These are phyloP conservation scores for Tubosaeta brunneosetosa DNA, from an alignment of 768 basidiomycete genomes.

Conservation along the genomic window DNA sequence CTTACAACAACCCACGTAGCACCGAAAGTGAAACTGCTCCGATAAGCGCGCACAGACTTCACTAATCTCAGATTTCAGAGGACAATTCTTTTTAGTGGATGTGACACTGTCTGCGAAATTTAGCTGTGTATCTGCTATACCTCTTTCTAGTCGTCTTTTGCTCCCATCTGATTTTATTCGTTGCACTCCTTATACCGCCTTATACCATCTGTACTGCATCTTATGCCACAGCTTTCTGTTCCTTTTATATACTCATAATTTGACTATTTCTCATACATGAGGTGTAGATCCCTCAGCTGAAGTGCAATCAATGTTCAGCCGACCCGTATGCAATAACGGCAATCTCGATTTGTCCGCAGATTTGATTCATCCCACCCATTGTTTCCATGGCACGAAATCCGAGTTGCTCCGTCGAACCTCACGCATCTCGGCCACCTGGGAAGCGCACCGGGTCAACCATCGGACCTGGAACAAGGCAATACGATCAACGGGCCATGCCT, in stretches of 20 bases:
- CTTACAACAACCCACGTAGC: constrained; percentile 11
- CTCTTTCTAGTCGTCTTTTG: not conserved
- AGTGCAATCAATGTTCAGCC: not conserved
- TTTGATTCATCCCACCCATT: not conserved
- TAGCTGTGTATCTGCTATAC: not conserved
- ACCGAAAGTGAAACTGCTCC: constrained; percentile 5
- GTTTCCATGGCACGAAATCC: not conserved
- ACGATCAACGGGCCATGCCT: not conserved
- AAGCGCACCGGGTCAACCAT: not conserved
- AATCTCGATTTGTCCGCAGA: not conserved
- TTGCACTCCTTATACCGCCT: not conserved
- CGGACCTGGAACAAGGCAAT: not conserved
- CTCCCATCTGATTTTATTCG: not conserved
- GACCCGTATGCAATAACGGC: not conserved
- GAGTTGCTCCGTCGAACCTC: not conserved
- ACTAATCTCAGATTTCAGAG: not conserved
- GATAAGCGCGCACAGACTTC: not conserved
- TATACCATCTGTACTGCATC: not conserved
- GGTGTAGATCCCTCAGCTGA: not conserved
- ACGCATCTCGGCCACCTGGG: not conserved
- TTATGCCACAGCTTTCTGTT: not conserved
- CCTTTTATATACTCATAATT: not conserved
- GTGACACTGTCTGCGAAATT: not conserved
- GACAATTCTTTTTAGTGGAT: not conserved
- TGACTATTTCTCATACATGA: not conserved